Base-by-base conservation (phyloP, 1,284 basidiomycete species). In the Ustilago vetiveriae region DNA sequence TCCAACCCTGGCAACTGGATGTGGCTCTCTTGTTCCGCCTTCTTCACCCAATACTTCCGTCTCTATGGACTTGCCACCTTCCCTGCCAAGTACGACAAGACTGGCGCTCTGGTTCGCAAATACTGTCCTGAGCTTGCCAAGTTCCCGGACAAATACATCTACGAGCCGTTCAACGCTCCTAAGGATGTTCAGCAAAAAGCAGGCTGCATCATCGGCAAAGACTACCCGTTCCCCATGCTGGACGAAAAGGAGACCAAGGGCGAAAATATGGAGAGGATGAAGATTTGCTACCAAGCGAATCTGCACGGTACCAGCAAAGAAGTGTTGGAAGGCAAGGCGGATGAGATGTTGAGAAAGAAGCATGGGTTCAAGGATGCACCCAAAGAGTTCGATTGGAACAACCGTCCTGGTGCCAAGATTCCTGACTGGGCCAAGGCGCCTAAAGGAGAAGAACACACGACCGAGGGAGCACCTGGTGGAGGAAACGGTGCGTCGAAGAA, bases 21-120 rank as follows among this genome's bases (percentile, higher is more conserved):
- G 84, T 86, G 85, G 85, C 72, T 86, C 7, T 84, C 83, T 4
- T 84, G 84, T 42, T 83, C 83, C 1, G 85, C 84, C 1, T 85
- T 84, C 78, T 85, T 84, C 74, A 78, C 52, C 66, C 41, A 80
- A 47, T 78, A 73, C 53, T 75, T 68, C 52, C 68, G 84, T 13
- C 83, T 85, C 2, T 85, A 85, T 69, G 83, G 84, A 6, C 56
- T 83, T 0, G 82, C 82, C 1, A 82, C 83, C 0, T 85, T 85
- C 75, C 84, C 84, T 8, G 69, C 80, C 51, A 85, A 83, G 55
- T 85, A 83, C 62, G 85, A 85, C 72, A 84, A 83, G 52, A 73
- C 78, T 0, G 85, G 85, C 2, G 76, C 67, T 0, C 72, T 85
- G 23, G 83, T 86, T 5, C 69, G 85, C 17, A 84, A 84, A 53